Conservation (phyloP, 2,329 filamentous ascomycete genomes). For the Bipolaris zeicola region DNA sequence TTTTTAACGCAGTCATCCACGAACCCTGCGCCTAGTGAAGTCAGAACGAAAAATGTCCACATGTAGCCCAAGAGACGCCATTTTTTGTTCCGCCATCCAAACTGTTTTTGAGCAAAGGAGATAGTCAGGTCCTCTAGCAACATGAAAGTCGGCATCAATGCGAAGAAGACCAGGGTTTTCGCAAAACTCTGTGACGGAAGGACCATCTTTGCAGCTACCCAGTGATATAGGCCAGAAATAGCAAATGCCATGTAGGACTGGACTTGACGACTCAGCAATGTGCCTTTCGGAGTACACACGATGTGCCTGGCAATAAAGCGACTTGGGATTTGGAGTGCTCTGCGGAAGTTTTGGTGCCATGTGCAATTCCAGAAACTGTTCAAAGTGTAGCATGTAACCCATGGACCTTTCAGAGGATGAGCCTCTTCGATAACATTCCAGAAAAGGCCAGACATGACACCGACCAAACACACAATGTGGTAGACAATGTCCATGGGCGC, state of each 20-base stretch:
- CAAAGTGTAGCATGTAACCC: neutral
- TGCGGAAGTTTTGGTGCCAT: slow-evolving; percentile 3
- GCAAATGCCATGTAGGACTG: slow-evolving; percentile 1
- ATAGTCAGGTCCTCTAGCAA: neutral
- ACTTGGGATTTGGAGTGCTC: neutral
- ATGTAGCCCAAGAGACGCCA: neutral
- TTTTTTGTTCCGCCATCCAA: neutral
- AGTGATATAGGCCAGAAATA: neutral
- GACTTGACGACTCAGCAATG: neutral
- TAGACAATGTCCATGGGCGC: neutral
- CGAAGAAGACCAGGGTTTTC: neutral
- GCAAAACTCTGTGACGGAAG: neutral
- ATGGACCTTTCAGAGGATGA: neutral
- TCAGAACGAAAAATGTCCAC: neutral
- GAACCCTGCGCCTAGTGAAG: neutral
- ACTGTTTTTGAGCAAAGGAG: neutral
- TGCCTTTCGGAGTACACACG: neutral
- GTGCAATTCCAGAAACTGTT: slow-evolving; percentile 1
- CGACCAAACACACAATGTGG: neutral
- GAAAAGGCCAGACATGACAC: neutral
- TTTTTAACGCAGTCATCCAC: neutral
- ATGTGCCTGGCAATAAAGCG: neutral
- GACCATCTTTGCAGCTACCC: neutral
- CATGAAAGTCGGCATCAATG: neutral
- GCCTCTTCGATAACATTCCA: slow-evolving; percentile 1